phyloP scores from a whole-genome alignment of 495 filamentous ascomycete genomes.

The Evernia prunastri region DNA sequence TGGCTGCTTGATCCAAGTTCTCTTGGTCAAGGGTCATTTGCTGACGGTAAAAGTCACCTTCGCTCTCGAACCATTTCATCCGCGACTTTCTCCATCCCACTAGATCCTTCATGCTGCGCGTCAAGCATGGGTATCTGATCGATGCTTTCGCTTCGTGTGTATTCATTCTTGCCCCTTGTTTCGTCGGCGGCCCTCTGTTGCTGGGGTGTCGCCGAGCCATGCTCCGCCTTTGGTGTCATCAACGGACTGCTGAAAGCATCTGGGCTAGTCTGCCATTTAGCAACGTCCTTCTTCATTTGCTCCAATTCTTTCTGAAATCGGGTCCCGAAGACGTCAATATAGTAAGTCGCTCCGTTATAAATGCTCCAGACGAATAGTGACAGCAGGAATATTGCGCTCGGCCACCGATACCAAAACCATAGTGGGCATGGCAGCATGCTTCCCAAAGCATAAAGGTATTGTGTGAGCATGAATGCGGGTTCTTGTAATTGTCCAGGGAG shows the following conservation, averaged over 20 bases:
- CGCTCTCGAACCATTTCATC: slow-evolving; percentile 11
- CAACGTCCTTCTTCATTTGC: slow-evolving; percentile 79
- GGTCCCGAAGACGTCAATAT: slow-evolving; percentile 95
- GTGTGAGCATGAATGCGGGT: slow-evolving; percentile 89
- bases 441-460: slow-evolving; percentile 80
- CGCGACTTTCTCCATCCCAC: slow-evolving; percentile 37
- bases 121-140: slow-evolving; percentile 52
- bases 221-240: slow-evolving; percentile 33
- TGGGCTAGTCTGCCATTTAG: slow-evolving; percentile 69
- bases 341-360: slow-evolving; percentile 93
- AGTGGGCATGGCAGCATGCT: slow-evolving; percentile 93
- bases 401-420: slow-evolving; percentile 89
- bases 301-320: slow-evolving; percentile 96
- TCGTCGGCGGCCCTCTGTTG: slow-evolving; percentile 3
- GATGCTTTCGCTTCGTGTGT: slow-evolving; percentile 29
- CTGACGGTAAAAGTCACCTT: neutral
- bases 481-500: slow-evolving; percentile 75
- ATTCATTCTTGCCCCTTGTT: slow-evolving; percentile 9
- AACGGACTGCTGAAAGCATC: slow-evolving; percentile 39
- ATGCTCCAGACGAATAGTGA: slow-evolving; percentile 83
- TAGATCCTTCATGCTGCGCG: slow-evolving; percentile 37
- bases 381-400: slow-evolving; percentile 67
- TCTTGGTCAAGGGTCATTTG: neutral
- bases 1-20: neutral
- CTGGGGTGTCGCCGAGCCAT: slow-evolving; percentile 23